These are phyloP conservation scores for Beauveria asiatica DNA, from an alignment of 2,329 filamentous ascomycete genomes.

Conservation along the genomic window DNA sequence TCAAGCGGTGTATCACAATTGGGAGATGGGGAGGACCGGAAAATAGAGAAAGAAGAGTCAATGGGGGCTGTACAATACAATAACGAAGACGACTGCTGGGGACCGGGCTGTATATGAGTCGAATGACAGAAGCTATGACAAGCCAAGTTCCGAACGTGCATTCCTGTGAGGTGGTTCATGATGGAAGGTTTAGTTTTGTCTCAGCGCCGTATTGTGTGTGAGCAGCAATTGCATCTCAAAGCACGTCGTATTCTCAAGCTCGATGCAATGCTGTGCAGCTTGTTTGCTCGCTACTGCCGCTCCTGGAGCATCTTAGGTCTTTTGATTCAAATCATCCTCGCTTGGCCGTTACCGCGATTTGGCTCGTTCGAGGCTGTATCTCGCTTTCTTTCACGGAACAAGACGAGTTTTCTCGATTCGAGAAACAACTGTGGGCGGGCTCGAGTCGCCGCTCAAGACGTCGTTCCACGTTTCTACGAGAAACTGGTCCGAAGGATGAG, in stretches of 20 bases:
- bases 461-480: conserved; percentile 39
- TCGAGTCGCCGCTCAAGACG: conserved; percentile 27
- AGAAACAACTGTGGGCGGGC: conserved; percentile 13
- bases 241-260: too few species aligned
- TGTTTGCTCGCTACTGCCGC: too few species aligned
- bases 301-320: neutral
- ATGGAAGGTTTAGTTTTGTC: neutral
- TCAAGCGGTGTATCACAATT: conserved; percentile 8
- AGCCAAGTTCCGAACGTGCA: neutral
- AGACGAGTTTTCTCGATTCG: conserved; percentile 29
- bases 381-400: conserved; percentile 39
- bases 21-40: neutral
- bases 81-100: neutral
- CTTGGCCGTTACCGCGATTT: conserved; percentile 18
- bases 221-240: neutral
- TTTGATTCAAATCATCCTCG: conserved; percentile 7
- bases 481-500: conserved; percentile 26
- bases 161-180: neutral
- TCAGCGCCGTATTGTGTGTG: too few species aligned
- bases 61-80: conserved; percentile 6
- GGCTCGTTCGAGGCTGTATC: conserved; percentile 43
- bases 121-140: neutral
- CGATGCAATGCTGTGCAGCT: too few species aligned
- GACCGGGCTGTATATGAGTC: neutral
- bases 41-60: neutral